A percentile compares a stretch with the other conserved stretches of the same genome.
Evolutionary conservation across 345 rosid genomes (phyloP).

Genomic region (Acer campestre): DNA sequence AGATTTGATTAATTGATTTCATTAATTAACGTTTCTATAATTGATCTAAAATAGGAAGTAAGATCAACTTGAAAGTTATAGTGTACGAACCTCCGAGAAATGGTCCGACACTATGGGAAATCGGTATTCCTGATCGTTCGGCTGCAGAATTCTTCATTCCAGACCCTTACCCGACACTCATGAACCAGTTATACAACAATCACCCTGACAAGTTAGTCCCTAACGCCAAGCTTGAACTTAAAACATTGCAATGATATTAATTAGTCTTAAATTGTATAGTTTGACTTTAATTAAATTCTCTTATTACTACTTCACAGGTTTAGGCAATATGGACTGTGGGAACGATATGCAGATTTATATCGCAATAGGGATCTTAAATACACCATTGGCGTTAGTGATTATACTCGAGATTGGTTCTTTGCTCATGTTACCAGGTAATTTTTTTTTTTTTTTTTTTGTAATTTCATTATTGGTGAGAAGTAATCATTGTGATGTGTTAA

Average conservation of each 20-base stretch:
- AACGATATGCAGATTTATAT: slow-evolving; percentile 59
- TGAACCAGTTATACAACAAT: slow-evolving; percentile 41
- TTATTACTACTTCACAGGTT: slow-evolving; percentile 37
- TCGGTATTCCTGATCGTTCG: slow-evolving; percentile 73
- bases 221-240: neutral
- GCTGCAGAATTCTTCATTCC: slow-evolving; percentile 80
- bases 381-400: slow-evolving; percentile 45
- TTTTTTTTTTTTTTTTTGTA: no score
- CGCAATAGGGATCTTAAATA: slow-evolving; percentile 54
- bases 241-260: neutral
- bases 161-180: slow-evolving; percentile 52
- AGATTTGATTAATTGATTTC: neutral
- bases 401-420: slow-evolving; percentile 68
- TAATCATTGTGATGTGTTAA: neutral
- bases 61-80: slow-evolving; percentile 44
- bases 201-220: slow-evolving; percentile 38
- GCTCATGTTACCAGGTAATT: slow-evolving; percentile 76
- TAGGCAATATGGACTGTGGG: slow-evolving; percentile 85
- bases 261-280: neutral
- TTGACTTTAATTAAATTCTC: neutral
- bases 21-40: neutral
- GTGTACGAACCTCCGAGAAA: slow-evolving; percentile 66
- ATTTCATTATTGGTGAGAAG: neutral
- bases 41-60: slow-evolving; percentile 36
- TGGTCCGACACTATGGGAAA: slow-evolving; percentile 88